Conservation (phyloP, 208 protist species). For the Acanthamoeba healyi region DNA sequence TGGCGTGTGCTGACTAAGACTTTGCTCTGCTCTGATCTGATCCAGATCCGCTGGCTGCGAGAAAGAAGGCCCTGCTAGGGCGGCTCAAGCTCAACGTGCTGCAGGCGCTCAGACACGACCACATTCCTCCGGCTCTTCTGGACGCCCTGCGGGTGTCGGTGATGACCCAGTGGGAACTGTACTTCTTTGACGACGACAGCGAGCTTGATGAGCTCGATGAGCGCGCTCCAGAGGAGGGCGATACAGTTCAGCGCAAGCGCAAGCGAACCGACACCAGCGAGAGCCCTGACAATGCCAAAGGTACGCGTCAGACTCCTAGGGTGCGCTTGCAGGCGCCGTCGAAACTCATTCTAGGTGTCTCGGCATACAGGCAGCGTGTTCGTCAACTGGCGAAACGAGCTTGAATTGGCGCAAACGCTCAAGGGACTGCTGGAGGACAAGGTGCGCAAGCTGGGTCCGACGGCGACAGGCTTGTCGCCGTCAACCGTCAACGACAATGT, state of each 20-base stretch:
- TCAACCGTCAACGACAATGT: neutral
- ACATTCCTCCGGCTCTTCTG: neutral
- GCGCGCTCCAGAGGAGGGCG: neutral
- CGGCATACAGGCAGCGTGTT: neutral
- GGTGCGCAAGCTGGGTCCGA: neutral
- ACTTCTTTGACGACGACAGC: conserved; percentile 1
- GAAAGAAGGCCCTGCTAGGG: neutral
- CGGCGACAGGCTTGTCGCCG: neutral
- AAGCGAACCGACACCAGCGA: neutral
- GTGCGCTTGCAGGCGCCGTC: too few species aligned
- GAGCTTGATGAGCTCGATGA: neutral
- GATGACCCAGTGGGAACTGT: conserved; percentile 33
- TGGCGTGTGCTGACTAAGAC: neutral
- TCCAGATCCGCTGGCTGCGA: neutral
- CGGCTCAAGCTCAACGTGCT: neutral
- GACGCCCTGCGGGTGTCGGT: conserved; percentile 29
- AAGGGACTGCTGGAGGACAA: conserved; percentile 42
- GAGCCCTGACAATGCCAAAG: too few species aligned
- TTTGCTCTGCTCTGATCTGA: neutral
- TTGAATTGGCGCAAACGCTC: conserved; percentile 5
- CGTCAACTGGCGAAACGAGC: conserved; percentile 34
- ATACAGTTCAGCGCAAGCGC: neutral
- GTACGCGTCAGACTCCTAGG: too few species aligned
- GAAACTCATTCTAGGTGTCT: neutral
- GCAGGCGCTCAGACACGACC: neutral